Evolutionary conservation across 306 rosid species (phyloP), one percentile per base, ranked within the genome.

Genomic region (Quercus cerris): DNA sequence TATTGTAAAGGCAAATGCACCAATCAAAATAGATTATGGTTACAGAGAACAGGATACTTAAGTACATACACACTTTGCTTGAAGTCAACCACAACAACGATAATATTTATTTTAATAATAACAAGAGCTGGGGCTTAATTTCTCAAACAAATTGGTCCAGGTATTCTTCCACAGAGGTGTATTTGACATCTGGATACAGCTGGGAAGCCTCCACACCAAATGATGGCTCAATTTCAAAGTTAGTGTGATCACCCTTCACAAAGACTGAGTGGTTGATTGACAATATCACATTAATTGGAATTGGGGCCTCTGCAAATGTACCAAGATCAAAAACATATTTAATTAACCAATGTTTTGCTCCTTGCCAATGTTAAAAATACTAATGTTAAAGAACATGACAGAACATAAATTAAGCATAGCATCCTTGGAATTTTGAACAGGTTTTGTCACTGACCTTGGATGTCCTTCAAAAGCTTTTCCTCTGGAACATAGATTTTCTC

Each of bases 161-260:
- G 76, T 84, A 93, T 62, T 95, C 90, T 4, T 93, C 98, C 7
- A 91, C 99, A 2, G 93, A 84, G 75, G 95, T 95, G 86, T 91
- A 95, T 57, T 89, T 82, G 59, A 93, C 94, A 68, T 95, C 98
- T 0, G 99, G 96, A 84, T 93, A 95, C 13, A 95, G 80, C 77
- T 82, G 86, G 2, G 88, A 90, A 66, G 97, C 99, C 85, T 95
- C 94, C 9, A 90, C 96, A 2, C 98, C 99, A 73, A 95, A 93
- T 2, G 99, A 91, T 11, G 91, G 79, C 15, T 93, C 91, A 19
- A 93, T 93, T 81, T 86, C 93, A 51, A 94, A 94, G 87, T 93
- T 93, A 78, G 97, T 90, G 2, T 88, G 91, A 41, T 93, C 99
- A 55, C 99, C 99, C 75, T 91, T 90, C 81, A 94, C 95, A 38